These are phyloP conservation scores for Cladosporium halotolerans DNA, from an alignment of 2,329 filamentous ascomycete genomes.

Conservation along the genomic window DNA sequence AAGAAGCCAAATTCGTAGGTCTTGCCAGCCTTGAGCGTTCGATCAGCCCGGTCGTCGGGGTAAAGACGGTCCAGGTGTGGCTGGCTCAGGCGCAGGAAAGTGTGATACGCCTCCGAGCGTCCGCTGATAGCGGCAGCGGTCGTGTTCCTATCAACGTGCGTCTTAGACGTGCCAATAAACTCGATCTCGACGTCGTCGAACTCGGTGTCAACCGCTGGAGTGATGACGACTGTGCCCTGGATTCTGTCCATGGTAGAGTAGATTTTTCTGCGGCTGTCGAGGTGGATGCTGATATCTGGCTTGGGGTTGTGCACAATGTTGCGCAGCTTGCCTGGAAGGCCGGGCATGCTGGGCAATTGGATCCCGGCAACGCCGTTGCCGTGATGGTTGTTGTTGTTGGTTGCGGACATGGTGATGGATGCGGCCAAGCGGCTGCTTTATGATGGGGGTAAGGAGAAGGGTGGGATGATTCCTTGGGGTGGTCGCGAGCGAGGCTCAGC, in stretches of 20 bases:
- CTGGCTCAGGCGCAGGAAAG: slow-evolving; percentile 57
- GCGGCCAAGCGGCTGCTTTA: background rate
- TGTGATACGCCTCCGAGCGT: slow-evolving; percentile 51
- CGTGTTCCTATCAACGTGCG: slow-evolving; percentile 50
- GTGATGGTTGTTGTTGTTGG: background rate
- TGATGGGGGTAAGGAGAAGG: background rate
- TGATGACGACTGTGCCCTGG: slow-evolving; percentile 48
- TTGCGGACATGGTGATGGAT: slow-evolving; percentile 7
- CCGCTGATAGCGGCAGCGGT: slow-evolving; percentile 47
- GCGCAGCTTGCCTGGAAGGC: slow-evolving; percentile 16
- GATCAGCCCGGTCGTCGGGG: slow-evolving; percentile 40
- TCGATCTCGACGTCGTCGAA: slow-evolving; percentile 56
- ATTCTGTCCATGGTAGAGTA: slow-evolving; percentile 55
- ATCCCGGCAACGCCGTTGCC: background rate
- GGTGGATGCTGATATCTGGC: slow-evolving; percentile 38
- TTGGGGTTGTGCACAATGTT: slow-evolving; percentile 24
- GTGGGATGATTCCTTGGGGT: slow-evolving; percentile 2
- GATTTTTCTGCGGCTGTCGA: slow-evolving; percentile 35
- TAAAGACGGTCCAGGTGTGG: slow-evolving; percentile 50
- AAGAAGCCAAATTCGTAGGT: slow-evolving; percentile 57
- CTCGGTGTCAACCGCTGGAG: slow-evolving; percentile 44
- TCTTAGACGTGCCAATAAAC: slow-evolving; percentile 49
- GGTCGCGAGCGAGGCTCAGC: slow-evolving; percentile 8
- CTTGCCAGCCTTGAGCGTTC: slow-evolving; percentile 48
- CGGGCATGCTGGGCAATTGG: slow-evolving; percentile 4